Percentiles rank a stretch among this genome's conserved stretches.
These are phyloP conservation scores for Agaricus sinodeliciosus DNA, from an alignment of 768 basidiomycete species.

Conservation along the genomic window DNA sequence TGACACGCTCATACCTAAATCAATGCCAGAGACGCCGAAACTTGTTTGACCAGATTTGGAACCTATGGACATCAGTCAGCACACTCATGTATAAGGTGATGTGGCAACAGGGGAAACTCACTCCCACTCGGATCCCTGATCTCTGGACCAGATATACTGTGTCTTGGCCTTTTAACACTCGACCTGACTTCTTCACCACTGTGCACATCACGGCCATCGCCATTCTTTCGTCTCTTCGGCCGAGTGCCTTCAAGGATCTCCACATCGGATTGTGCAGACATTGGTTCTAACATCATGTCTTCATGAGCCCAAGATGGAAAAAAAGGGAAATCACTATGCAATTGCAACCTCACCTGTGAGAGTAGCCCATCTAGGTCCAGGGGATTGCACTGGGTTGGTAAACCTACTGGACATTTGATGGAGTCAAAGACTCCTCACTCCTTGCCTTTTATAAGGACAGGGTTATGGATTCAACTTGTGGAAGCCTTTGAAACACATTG, in stretches of 20 bases:
- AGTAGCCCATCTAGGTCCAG: too few relatives aligned
- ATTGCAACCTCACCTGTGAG: background rate
- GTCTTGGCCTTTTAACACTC: constrained; percentile 1
- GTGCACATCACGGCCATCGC: background rate
- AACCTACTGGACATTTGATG: too few relatives aligned
- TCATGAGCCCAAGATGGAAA: background rate
- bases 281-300: background rate
- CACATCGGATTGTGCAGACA: background rate
- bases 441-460: background rate
- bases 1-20: background rate
- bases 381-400: too few relatives aligned
- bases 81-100: background rate
- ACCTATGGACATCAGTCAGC: background rate
- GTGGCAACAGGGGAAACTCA: background rate
- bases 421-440: background rate
- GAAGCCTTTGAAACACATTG: background rate
- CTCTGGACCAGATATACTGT: background rate
- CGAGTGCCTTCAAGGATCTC: background rate
- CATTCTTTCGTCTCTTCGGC: constrained; percentile 2
- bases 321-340: background rate
- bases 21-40: background rate
- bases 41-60: background rate
- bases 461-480: background rate
- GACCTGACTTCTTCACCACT: background rate
- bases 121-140: background rate